Conservation (phyloP, 768 basidiomycete species). For the Lactifluus rugatus region DNA sequence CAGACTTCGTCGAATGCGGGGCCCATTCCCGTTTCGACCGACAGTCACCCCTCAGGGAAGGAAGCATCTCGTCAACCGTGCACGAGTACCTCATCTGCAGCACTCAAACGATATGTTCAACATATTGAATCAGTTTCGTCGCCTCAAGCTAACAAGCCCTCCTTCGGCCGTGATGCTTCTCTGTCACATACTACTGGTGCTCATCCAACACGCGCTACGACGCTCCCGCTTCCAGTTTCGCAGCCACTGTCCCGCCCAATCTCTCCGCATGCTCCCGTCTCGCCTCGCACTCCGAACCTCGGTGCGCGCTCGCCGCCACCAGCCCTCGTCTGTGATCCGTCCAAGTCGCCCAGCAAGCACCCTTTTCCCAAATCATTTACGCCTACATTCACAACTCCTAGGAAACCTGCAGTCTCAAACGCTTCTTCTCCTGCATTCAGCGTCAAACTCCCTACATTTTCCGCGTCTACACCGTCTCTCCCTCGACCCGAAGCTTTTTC, state of each 20-base stretch:
- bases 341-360: conserved; percentile 9
- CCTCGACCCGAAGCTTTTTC: conserved; percentile 44
- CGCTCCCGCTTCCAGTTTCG: background rate
- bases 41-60: background rate
- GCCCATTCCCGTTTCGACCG: background rate
- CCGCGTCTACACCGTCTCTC: conserved; percentile 28
- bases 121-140: conserved; percentile 11
- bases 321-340: background rate
- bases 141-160: background rate
- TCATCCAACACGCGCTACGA: background rate
- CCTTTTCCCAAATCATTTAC: conserved; percentile 11
- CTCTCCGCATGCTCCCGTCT: background rate
- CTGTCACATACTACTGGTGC: conserved; percentile 5
- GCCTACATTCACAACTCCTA: conserved; percentile 20
- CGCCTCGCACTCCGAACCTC: background rate
- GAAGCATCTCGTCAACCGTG: background rate
- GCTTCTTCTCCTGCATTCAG: conserved; percentile 23
- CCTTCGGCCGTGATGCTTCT: background rate
- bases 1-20: background rate
- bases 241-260: background rate
- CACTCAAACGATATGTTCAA: conserved; percentile 15
- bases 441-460: conserved; percentile 20
- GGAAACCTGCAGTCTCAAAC: conserved; percentile 23
- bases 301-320: background rate
- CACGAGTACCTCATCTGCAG: conserved; percentile 2